phyloP scores from a whole-genome alignment of 192 early-diverging fungal species.

The Radiomyces spectabilis region DNA sequence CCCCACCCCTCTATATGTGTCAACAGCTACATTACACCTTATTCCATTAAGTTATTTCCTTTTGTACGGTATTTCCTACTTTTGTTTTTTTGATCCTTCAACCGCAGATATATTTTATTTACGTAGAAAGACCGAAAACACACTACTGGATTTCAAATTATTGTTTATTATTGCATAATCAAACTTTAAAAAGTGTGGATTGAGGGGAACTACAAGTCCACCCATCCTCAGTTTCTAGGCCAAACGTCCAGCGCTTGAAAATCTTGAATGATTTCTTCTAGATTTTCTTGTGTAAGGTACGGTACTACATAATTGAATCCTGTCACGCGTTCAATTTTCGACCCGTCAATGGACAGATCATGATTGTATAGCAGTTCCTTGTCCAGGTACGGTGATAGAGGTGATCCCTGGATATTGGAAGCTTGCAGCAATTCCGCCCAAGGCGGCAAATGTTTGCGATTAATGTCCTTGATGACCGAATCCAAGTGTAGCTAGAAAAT shows the following conservation, averaged over 20 bases:
- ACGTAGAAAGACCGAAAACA: too few relatives aligned
- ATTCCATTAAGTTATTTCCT: too few relatives aligned
- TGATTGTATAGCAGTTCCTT: slow-evolving; percentile 84
- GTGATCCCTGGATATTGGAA: slow-evolving; percentile 65
- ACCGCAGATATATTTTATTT: too few relatives aligned
- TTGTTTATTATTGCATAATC: too few relatives aligned
- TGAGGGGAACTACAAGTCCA: too few relatives aligned
- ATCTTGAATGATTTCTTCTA: slow-evolving; percentile 67
- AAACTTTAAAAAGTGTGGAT: too few relatives aligned
- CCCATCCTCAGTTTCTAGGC: too few relatives aligned
- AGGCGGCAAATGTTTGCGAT: slow-evolving; percentile 84
- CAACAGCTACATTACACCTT: too few relatives aligned
- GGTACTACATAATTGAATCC: slow-evolving; percentile 67
- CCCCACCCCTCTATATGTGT: too few relatives aligned
- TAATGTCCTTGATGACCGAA: slow-evolving; percentile 85
- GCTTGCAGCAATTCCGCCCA: slow-evolving; percentile 78
- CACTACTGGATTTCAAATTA: too few relatives aligned
- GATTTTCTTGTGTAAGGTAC: slow-evolving; percentile 51
- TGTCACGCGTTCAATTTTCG: slow-evolving; percentile 56
- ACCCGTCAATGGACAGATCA: slow-evolving; percentile 73
- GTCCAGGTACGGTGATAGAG: slow-evolving; percentile 87
- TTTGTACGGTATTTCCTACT: too few relatives aligned
- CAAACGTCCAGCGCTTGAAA: slow-evolving; percentile 73
- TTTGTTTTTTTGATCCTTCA: too few relatives aligned
- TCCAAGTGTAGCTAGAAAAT: slow-evolving; percentile 67